Evolutionary conservation across 176 grass and related monocot genomes (phyloP), one percentile per base, ranked within the genome.

Genomic region (Phoenix dactylifera): DNA sequence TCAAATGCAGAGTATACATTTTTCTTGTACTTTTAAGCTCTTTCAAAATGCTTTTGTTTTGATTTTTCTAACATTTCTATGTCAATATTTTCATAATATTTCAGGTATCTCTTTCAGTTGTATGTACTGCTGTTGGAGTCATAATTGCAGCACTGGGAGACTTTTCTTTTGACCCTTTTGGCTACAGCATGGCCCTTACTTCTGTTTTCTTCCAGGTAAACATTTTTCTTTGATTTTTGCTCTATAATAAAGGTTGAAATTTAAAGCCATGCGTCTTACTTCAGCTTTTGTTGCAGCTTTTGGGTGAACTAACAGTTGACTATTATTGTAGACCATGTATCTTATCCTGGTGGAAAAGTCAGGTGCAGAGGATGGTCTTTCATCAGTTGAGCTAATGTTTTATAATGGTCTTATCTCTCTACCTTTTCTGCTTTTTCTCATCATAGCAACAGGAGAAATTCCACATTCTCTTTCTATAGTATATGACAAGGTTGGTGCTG

Each of bases 131-230:
- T 10, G 59, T 76, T 48, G 92, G 92, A 73, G 92, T 97, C 66
- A 68, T 97, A 17, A 77, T 97, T 75, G 92, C 92, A 12, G 84
- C 92, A 52, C 62, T 97, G 62, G 92, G 92, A 66, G 92, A 97
- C 78, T 97, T 97, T 87, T 97, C 87, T 26, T 97, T 97, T 80
- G 87, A 97, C 56, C 49, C 91, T 18, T 82, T 82, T 85, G 92
- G 92, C 59, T 97, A 97, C 62, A 72, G 78, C 70, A 97, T 97
- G 92, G 92, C 92, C 77, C 76, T 97, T 28, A 88, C 63, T 17
- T 97, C 92, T 24, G 87, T 97, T 52, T 97, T 97, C 82, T 97
- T 97, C 72, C 92, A 97, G 92, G 92, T 96, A 72, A 23, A 74
- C 22, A 59, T 72, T 70, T 74, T 57, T 70, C 28, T 39, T 65